Conservation (phyloP, 345 rosid genomes). For the Gossypium australe region DNA sequence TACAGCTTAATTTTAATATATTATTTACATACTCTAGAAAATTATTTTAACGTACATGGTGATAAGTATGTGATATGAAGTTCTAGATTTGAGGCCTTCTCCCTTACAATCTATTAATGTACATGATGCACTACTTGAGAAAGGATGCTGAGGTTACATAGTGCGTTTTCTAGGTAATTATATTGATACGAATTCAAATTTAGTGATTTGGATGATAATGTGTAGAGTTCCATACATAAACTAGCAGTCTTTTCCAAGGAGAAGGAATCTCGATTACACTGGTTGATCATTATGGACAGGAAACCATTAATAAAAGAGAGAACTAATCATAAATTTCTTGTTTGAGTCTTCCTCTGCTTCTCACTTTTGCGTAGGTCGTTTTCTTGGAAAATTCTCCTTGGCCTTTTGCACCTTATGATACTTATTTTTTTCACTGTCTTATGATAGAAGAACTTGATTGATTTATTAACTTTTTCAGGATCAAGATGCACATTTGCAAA, state of each 20-base stretch:
- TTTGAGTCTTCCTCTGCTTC: too few species aligned
- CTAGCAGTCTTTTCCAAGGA: not conserved
- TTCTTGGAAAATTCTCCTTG: constrained; percentile 2
- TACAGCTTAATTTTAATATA: not conserved
- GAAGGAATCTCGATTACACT: not conserved
- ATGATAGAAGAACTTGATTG: constrained; percentile 12
- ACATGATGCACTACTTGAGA: not conserved
- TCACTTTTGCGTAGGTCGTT: not conserved
- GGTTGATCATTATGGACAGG: not conserved
- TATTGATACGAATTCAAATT: not conserved
- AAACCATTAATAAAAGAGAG: not conserved
- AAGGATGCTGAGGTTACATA: not conserved
- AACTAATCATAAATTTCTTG: not conserved
- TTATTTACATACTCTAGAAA: not conserved
- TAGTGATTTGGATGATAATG: not conserved
- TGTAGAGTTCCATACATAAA: not conserved
- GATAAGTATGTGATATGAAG: not conserved
- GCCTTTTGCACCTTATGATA: not conserved
- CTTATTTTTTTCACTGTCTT: not conserved
- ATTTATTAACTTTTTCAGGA: constrained; percentile 53
- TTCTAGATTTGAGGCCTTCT: not conserved
- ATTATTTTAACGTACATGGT: not conserved
- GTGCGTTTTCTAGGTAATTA: not conserved
- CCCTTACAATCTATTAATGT: not conserved
- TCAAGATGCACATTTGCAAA: constrained; percentile 48